These are phyloP conservation scores for Diospyros kaki DNA, from an alignment of 148 eudicot genomes.

Conservation along the genomic window DNA sequence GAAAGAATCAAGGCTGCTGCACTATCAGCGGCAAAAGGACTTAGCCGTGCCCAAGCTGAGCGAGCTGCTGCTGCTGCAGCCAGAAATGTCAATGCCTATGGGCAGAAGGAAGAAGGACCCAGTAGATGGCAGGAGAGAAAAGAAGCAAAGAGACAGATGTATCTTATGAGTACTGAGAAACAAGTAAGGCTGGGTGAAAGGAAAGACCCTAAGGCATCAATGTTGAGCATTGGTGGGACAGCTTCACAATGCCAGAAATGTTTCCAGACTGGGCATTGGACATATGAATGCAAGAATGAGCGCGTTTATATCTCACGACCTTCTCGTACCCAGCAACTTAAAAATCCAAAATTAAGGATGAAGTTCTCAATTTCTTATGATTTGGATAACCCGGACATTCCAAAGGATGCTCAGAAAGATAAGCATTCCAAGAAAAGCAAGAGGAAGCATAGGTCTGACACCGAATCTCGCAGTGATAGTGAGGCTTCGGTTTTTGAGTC, in stretches of 20 bases:
- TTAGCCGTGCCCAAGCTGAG: constrained; percentile 95
- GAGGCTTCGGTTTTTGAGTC: constrained; percentile 79
- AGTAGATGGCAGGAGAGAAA: constrained; percentile 99
- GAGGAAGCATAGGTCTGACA: constrained; percentile 68
- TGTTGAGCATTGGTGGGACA: constrained; percentile 31
- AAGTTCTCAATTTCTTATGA: constrained; percentile 43
- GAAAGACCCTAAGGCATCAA: constrained; percentile 52
- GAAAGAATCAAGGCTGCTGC: constrained; percentile 85
- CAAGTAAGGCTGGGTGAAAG: constrained; percentile 80
- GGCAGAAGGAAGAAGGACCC: constrained; percentile 99
- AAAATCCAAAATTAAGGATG: constrained; percentile 81
- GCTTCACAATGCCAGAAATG: constrained; percentile 86
- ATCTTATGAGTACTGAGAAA: constrained; percentile 93
- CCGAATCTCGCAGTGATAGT: constrained; percentile 55
- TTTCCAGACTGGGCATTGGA: constrained; percentile 87
- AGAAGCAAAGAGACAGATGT: constrained; percentile 97
- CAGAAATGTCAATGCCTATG: constrained; percentile 95
- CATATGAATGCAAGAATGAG: constrained; percentile 95
- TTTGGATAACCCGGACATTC: constrained; percentile 56
- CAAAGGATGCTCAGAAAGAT: constrained; percentile 36
- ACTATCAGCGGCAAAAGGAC: constrained; percentile 86
- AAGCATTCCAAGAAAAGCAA: constrained; percentile 51
- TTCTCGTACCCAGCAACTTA: constrained; percentile 75
- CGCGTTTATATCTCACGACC: constrained; percentile 84
- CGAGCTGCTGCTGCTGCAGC: constrained; percentile 96